These are phyloP conservation scores for Symbiotaphrina buchneri DNA, from an alignment of 495 filamentous ascomycete species.

Conservation along the genomic window DNA sequence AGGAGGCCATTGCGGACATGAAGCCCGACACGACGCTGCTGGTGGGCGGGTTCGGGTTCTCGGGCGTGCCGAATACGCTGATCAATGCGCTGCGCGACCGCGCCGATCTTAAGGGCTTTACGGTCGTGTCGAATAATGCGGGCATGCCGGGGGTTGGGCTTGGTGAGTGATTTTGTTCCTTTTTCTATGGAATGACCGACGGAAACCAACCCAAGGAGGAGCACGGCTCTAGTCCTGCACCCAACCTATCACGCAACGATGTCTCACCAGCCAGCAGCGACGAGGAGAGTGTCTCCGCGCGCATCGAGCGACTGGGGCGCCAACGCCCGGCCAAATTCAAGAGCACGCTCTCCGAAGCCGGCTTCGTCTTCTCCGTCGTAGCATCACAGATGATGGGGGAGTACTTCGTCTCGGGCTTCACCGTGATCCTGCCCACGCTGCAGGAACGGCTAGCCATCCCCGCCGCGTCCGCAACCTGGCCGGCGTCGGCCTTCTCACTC, in stretches of 20 bases:
- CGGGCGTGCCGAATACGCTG: slow-evolving; percentile 65
- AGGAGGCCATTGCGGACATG: slow-evolving; percentile 55
- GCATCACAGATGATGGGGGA: slow-evolving; percentile 55
- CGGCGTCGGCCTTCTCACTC: slow-evolving; percentile 54
- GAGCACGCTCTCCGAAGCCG: slow-evolving; percentile 33
- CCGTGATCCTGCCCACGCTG: slow-evolving; percentile 53
- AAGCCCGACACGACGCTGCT: slow-evolving; percentile 51
- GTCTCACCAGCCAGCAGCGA: too few relatives aligned
- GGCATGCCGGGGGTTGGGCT: slow-evolving; percentile 61
- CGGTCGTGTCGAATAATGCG: slow-evolving; percentile 83
- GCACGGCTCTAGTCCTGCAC: too few relatives aligned
- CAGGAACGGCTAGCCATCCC: slow-evolving; percentile 40
- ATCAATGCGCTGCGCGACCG: slow-evolving; percentile 57
- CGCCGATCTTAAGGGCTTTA: slow-evolving; percentile 49
- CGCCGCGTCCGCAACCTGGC: slow-evolving; percentile 45
- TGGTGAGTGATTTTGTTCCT: too few relatives aligned
- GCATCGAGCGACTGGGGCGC: slow-evolving; percentile 45
- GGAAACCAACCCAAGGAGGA: too few relatives aligned
- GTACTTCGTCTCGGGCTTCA: slow-evolving; percentile 77
- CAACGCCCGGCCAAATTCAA: slow-evolving; percentile 45
- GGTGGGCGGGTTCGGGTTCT: slow-evolving; percentile 73
- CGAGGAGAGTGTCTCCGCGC: too few relatives aligned
- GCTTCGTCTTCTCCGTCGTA: slow-evolving; percentile 49
- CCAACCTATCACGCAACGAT: too few relatives aligned
- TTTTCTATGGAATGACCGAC: too few relatives aligned